Evolutionary conservation across 2,329 filamentous ascomycete species (phyloP).

Genomic region (Chrysoporthe puriensis): DNA sequence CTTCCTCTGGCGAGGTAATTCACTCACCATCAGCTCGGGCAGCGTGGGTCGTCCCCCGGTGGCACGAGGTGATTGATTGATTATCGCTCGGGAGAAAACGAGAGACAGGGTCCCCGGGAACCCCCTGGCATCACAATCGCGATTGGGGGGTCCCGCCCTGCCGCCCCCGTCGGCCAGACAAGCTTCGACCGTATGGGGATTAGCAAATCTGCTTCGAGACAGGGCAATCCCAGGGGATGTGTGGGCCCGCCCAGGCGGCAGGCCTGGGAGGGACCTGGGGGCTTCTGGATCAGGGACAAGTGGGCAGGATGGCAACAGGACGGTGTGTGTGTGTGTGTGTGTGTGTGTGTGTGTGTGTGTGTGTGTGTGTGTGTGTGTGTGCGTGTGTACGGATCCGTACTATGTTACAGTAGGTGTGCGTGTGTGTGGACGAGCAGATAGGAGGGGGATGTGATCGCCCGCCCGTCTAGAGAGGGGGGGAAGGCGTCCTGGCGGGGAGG

Average conservation of each 20-base stretch:
- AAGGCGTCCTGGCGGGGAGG: neutral
- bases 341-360: constrained; percentile 1
- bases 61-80: neutral
- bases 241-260: neutral
- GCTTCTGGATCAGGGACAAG: neutral
- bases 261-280: neutral
- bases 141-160: constrained; percentile 1
- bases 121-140: constrained; percentile 3
- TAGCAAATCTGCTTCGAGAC: neutral
- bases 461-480: neutral
- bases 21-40: neutral
- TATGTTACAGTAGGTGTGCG: neutral
- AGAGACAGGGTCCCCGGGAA: neutral
- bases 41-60: neutral
- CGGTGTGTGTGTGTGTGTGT: neutral
- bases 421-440: neutral
- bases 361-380: neutral
- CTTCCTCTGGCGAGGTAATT: neutral
- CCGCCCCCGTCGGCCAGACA: neutral
- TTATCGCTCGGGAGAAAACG: constrained; percentile 2
- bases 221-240: neutral
- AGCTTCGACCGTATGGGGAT: constrained; percentile 2
- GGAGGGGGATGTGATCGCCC: neutral
- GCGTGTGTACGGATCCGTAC: neutral
- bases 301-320: constrained; percentile 1